These are phyloP conservation scores for Sphaerobolus stellatus DNA, from an alignment of 1,284 basidiomycete species.

Conservation along the genomic window DNA sequence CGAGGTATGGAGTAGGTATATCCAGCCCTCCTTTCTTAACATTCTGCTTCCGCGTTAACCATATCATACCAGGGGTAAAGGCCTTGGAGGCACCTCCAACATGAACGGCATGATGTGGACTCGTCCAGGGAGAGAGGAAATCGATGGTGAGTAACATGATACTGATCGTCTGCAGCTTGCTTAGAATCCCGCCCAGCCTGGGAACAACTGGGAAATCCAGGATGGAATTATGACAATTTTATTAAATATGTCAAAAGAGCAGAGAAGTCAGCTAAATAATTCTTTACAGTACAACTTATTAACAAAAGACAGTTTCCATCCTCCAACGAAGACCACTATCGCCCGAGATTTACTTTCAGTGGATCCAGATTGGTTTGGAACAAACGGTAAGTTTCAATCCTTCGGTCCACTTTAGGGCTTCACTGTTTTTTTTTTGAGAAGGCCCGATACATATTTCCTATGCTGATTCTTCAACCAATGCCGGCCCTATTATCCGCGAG, in stretches of 20 bases:
- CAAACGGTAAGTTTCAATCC: neutral
- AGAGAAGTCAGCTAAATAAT: slow-evolving; percentile 11
- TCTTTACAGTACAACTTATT: neutral
- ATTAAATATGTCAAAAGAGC: slow-evolving; percentile 1
- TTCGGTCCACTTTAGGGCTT: neutral
- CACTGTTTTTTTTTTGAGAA: neutral
- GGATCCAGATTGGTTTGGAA: neutral
- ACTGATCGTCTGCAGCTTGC: neutral
- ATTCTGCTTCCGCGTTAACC: neutral
- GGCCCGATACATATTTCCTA: neutral
- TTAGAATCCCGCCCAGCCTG: slow-evolving; percentile 11
- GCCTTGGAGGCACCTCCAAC: neutral
- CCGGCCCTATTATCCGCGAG: neutral
- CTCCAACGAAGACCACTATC: neutral
- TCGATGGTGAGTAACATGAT: neutral
- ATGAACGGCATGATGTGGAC: neutral
- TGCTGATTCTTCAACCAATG: neutral
- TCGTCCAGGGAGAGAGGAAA: neutral
- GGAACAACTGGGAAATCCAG: slow-evolving; percentile 15
- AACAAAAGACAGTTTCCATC: neutral
- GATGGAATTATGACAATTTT: slow-evolving; percentile 15
- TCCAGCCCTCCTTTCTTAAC: neutral
- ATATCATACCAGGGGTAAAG: neutral
- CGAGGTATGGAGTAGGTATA: neutral
- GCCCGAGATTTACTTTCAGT: neutral